Percentiles rank a stretch among this genome's conserved stretches.
These are phyloP conservation scores for Plasmodium vivax DNA, from an alignment of 169 alveolate genomes.

Conservation along the genomic window DNA sequence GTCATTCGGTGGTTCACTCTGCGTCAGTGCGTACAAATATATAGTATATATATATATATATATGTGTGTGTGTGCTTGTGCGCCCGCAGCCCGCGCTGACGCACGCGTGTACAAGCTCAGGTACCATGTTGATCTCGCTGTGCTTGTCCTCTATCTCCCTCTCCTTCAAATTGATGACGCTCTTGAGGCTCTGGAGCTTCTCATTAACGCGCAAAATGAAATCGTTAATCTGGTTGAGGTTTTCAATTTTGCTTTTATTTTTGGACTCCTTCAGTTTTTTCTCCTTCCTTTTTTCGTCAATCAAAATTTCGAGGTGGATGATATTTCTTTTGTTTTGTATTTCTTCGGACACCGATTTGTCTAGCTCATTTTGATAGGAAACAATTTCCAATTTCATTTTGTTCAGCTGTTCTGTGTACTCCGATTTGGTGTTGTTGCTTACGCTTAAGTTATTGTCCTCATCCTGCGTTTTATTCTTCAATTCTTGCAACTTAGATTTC, in stretches of 20 bases:
- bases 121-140: conserved; percentile 66
- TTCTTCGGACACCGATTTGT: conserved; percentile 57
- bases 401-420: conserved; percentile 49
- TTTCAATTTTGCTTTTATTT: conserved; percentile 63
- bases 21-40: background rate
- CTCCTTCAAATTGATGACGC: conserved; percentile 34
- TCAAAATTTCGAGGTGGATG: conserved; percentile 51
- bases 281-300: conserved; percentile 68
- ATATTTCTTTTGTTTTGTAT: conserved; percentile 67
- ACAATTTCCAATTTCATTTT: conserved; percentile 72
- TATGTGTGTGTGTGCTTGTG: background rate
- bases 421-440: conserved; percentile 48
- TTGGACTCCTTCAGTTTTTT: conserved; percentile 55
- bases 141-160: conserved; percentile 56
- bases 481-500: conserved; percentile 62
- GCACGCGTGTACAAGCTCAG: background rate
- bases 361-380: conserved; percentile 46
- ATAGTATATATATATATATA: too few species aligned
- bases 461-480: conserved; percentile 71
- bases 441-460: conserved; percentile 48
- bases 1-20: background rate
- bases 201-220: conserved; percentile 52
- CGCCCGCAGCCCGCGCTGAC: background rate
- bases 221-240: conserved; percentile 66
- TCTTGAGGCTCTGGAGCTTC: conserved; percentile 37